Evolutionary conservation across 805 yeast species (phyloP), one percentile per base, ranked within the genome.

Genomic region (Starmerella floris): DNA sequence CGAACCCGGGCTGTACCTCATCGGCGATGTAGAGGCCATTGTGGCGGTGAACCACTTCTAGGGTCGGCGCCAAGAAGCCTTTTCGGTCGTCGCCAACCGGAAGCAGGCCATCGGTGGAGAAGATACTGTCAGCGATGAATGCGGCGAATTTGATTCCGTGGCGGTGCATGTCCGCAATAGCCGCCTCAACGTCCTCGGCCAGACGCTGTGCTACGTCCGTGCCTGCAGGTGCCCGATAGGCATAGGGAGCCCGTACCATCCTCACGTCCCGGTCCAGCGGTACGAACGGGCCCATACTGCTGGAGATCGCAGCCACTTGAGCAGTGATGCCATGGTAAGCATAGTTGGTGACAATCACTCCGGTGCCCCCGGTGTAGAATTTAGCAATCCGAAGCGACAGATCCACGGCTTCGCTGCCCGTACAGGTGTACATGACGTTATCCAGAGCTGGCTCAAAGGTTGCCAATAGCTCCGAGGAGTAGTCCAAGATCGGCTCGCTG

Each of bases 1-100:
- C 45, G 40, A 44, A 44, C 10, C 48, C 48, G 6, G 48, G 48
- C 42, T 44, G 48, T 10, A 44, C 48, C 27, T 44, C 48, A 25
- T 44, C 48, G 11, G 48, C 48, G 22, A 44, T 44, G 37, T 44
- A 44, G 6, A 44, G 30, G 10, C 48, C 48, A 21, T 41, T 41
- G 34, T 36, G 22, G 30, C 37, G 20, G 37, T 41, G 44, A 4
- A 44, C 42, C 19, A 28, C 25, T 5, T 19, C 42, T 15, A 41
- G 27, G 3, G 41, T 45, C 27, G 41, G 41, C 35, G 41, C 31
- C 31, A 44, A 27, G 23, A 44, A 44, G 16, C 45, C 48, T 6
- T 35, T 23, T 16, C 17, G 34, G 20, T 33, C 26, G 8, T 21
- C 37, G 6, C 41, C 43, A 10, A 20, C 48, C 5, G 44, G 22